A percentile compares a stretch with the other conserved stretches of the same genome.
phyloP scores from a whole-genome alignment of 345 rosid species.

The Eucalyptus marginata region DNA sequence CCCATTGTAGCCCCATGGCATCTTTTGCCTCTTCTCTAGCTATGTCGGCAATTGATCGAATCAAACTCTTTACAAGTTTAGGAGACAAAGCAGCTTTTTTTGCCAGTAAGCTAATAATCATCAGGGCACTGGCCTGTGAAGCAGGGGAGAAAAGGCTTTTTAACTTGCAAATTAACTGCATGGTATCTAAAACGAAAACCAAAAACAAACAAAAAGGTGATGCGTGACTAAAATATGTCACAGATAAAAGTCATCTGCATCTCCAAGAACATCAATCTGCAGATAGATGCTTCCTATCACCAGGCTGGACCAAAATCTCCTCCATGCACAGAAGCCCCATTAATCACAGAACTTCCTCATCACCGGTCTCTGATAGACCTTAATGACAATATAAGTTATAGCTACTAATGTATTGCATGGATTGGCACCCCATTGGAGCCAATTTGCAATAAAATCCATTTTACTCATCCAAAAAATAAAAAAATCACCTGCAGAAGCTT shows the following conservation, averaged over 20 bases:
- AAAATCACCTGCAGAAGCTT: not conserved
- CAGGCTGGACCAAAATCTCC: not conserved
- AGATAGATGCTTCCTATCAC: not conserved
- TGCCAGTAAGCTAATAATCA: conserved; percentile 71
- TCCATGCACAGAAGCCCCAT: not conserved
- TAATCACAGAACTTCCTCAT: not conserved
- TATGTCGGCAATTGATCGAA: conserved; percentile 57
- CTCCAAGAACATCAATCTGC: not conserved
- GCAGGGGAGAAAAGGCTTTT: not conserved
- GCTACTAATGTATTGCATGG: not conserved
- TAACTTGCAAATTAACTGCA: not conserved
- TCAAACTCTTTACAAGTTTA: conserved; percentile 61
- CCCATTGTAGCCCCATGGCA: conserved; percentile 50
- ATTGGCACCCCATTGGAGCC: not conserved
- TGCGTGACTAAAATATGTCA: not conserved
- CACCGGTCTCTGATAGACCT: not conserved
- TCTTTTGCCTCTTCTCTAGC: conserved; percentile 56
- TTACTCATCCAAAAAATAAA: not conserved
- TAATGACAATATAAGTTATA: not conserved
- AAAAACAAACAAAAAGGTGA: not conserved
- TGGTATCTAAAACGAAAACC: not conserved
- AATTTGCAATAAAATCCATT: not conserved
- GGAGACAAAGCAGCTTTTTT: conserved; percentile 53
- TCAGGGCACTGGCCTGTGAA: conserved; percentile 80
- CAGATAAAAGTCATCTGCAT: not conserved